Evolutionary conservation across 257 asterid genomes (phyloP), one percentile per base, ranked within the genome.

Genomic region (Coffea canephora): DNA sequence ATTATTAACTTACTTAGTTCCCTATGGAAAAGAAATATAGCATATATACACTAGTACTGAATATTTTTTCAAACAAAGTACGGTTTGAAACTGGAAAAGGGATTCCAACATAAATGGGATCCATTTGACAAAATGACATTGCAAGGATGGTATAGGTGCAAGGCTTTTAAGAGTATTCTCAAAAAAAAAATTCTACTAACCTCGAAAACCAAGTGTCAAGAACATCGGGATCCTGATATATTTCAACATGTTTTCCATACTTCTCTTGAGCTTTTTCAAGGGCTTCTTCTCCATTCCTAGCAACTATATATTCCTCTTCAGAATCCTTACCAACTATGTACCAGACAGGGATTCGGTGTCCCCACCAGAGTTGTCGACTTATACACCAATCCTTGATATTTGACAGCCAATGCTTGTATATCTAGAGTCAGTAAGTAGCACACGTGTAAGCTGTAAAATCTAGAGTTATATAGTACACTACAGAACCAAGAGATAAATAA

Each of bases 191-290:
- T 52, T 50, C 68, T 83, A 82, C 86, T 69, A 76, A 95, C 99
- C 99, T 95, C 43, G 99, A 95, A 86, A 95, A 95, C 99, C 99
- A 95, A 83, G 99, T 95, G 85, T 95, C 99, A 77, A 95, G 98
- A 82, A 93, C 99, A 88, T 95, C 98, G 49, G 98, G 95, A 82
- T 95, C 97, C 90, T 95, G 99, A 87, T 91, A 93, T 86, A 95
- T 91, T 86, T 92, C 91, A 41, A 91, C 97, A 59, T 84, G 77
- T 77, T 91, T 86, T 64, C 99, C 99, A 89, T 91, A 91, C 85
- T 92, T 91, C 79, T 82, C 80, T 59, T 78, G 91, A 83, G 99
- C 99, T 84, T 88, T 91, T 71, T 70, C 82, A 66, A 93, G 88
- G 87, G 99, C 99, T 88, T 95, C 99, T 80, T 89, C 97, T 59